phyloP scores from a whole-genome alignment of 352 stramenopile species.

The Phytophthora cryptogea region DNA sequence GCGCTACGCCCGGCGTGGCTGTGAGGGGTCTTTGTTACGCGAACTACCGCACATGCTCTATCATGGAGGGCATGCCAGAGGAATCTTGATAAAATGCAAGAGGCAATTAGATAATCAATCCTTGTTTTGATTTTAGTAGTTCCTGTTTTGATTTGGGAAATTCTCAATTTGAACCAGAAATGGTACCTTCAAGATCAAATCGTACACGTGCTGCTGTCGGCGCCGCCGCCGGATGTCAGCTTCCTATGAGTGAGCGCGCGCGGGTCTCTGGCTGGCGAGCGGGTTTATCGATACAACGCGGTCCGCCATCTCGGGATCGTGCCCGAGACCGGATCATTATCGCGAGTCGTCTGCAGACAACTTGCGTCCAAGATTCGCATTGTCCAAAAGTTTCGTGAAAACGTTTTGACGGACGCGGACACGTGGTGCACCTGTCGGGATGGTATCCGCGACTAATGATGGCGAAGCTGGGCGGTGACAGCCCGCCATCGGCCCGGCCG shows the following conservation, averaged over 20 bases:
- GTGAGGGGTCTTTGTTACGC: too few relatives aligned
- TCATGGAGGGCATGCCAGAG: too few relatives aligned
- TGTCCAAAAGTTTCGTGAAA: too few relatives aligned
- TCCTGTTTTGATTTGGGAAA: too few relatives aligned
- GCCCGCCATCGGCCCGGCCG: slow-evolving; percentile 28
- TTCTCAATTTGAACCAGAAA: too few relatives aligned
- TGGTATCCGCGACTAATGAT: slow-evolving; percentile 20
- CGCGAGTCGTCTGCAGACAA: neutral
- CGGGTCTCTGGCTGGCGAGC: slow-evolving; percentile 30
- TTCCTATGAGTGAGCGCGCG: slow-evolving; percentile 11
- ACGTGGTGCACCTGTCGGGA: slow-evolving; percentile 16
- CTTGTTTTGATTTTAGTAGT: too few relatives aligned
- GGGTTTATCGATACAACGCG: slow-evolving; percentile 21
- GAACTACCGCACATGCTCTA: too few relatives aligned
- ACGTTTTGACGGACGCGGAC: neutral
- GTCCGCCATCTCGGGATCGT: slow-evolving; percentile 20
- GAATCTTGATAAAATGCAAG: too few relatives aligned
- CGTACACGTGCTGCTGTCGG: slow-evolving; percentile 4
- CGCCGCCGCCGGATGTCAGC: neutral
- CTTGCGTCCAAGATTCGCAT: too few relatives aligned
- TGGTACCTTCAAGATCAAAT: too few relatives aligned
- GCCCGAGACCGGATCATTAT: slow-evolving; percentile 7
- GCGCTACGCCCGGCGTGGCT: too few relatives aligned
- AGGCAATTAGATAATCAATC: too few relatives aligned
- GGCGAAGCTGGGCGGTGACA: slow-evolving; percentile 24